Evolutionary conservation across 805 yeast genomes (phyloP).

Genomic region (Kregervanrija delftensis): DNA sequence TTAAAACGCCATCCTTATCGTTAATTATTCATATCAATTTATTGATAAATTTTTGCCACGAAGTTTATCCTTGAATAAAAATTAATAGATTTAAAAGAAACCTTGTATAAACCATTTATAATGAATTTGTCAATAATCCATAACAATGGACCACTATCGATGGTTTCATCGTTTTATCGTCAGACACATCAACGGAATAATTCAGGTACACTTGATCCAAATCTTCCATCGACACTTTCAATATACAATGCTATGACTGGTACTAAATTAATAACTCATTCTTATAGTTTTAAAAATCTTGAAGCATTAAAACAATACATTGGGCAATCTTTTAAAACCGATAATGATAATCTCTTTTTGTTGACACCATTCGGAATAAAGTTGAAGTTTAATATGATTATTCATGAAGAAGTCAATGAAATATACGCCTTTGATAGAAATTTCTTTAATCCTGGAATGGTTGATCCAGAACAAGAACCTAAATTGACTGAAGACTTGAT

Average conservation of each 20-base stretch:
- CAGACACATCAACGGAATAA: too few species aligned
- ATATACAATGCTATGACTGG: conserved; percentile 42
- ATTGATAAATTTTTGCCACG: too few species aligned
- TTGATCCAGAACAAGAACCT: conserved; percentile 12
- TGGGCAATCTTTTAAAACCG: conserved; percentile 34
- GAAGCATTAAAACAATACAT: conserved; percentile 38
- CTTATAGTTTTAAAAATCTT: conserved; percentile 33
- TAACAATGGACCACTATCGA: too few species aligned
- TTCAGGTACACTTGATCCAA: conserved; percentile 8
- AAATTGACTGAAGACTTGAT: conserved; percentile 15
- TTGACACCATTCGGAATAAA: conserved; percentile 62
- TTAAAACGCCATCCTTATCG: too few species aligned
- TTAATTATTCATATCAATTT: too few species aligned
- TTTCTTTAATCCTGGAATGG: conserved; percentile 32
- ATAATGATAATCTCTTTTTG: conserved; percentile 37
- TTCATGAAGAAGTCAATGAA: conserved; percentile 42
- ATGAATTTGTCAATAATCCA: too few species aligned
- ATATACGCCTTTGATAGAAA: conserved; percentile 60
- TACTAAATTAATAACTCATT: conserved; percentile 26
- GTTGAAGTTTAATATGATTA: conserved; percentile 44
- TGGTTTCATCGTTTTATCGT: too few species aligned
- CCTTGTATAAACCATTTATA: too few species aligned
- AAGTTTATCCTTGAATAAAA: too few species aligned
- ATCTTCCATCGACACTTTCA: conserved; percentile 17
- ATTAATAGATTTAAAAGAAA: too few species aligned